Evolutionary conservation across 176 grass and related monocot genomes (phyloP).

Genomic region (Eleusine coracana): DNA sequence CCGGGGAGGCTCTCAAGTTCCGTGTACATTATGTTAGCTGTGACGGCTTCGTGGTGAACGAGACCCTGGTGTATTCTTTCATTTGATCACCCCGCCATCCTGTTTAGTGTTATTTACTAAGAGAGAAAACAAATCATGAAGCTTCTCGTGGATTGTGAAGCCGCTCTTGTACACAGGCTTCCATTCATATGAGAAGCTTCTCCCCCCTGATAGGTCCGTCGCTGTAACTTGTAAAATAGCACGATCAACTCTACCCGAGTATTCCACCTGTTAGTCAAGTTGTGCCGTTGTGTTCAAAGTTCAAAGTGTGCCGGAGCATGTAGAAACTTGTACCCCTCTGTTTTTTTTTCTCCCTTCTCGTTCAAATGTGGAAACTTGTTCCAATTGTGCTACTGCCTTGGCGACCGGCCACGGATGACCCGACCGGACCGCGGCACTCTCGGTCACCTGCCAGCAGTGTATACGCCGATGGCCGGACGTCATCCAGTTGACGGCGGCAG

Average conservation of each 20-base stretch:
- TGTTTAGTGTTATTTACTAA: constrained; percentile 16
- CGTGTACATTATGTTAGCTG: constrained; percentile 64
- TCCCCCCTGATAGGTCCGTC: not conserved
- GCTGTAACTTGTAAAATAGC: constrained; percentile 48
- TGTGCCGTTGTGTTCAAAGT: not conserved
- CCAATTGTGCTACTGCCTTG: not conserved
- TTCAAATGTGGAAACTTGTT: not conserved
- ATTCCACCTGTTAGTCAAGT: not conserved
- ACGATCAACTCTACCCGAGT: not conserved
- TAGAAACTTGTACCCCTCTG: not conserved
- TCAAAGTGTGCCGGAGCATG: not conserved
- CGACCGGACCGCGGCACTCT: not conserved
- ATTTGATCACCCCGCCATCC: constrained; percentile 36
- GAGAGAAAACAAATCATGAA: constrained; percentile 23
- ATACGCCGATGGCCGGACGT: not conserved
- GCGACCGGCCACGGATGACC: not conserved
- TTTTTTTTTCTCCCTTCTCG: not conserved
- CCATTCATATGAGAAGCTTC: constrained; percentile 74
- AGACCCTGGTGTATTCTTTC: constrained; percentile 58
- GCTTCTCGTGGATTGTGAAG: constrained; percentile 70
- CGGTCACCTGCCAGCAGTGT: not conserved
- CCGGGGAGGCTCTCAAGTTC: constrained; percentile 23
- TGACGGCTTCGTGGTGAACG: constrained; percentile 19
- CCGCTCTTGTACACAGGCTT: constrained; percentile 75
- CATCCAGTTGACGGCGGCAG: not conserved